Conservation (phyloP, 192 early-diverging fungal species). For the Coemansia asiatica region DNA sequence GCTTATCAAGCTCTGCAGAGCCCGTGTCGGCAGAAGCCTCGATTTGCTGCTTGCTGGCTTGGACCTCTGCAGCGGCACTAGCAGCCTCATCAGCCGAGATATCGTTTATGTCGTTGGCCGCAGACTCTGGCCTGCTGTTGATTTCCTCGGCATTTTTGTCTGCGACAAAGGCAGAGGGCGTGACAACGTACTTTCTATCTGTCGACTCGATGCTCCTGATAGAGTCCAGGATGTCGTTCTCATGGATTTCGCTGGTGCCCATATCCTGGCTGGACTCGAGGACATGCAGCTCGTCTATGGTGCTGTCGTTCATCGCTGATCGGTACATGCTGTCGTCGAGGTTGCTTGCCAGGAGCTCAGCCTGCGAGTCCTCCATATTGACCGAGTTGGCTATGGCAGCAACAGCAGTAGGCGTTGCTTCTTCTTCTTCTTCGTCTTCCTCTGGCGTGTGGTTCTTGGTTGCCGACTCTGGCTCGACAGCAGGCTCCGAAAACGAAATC, state of each 20-base stretch:
- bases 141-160: slow-evolving; percentile 12
- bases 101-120: not conserved
- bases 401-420: not conserved
- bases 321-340: slow-evolving; percentile 48
- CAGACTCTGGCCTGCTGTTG: slow-evolving; percentile 22
- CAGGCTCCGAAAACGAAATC: not conserved
- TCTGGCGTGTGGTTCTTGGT: not conserved
- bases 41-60: not conserved
- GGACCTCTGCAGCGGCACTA: not conserved
- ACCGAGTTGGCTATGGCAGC: slow-evolving; percentile 1
- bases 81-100: not conserved
- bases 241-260: not conserved
- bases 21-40: slow-evolving; percentile 1
- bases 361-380: slow-evolving; percentile 49
- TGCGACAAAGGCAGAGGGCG: slow-evolving; percentile 36
- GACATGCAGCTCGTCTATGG: slow-evolving; percentile 29
- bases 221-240: slow-evolving; percentile 1
- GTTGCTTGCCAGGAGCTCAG: slow-evolving; percentile 43
- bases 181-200: slow-evolving; percentile 18
- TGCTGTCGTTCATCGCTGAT: slow-evolving; percentile 3
- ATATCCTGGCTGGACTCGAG: slow-evolving; percentile 11
- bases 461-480: not conserved
- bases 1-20: not conserved
- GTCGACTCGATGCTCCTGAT: not conserved
- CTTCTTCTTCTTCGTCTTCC: no score